phyloP scores from a whole-genome alignment of 1,284 basidiomycete species.

The Trametes pubescens region DNA sequence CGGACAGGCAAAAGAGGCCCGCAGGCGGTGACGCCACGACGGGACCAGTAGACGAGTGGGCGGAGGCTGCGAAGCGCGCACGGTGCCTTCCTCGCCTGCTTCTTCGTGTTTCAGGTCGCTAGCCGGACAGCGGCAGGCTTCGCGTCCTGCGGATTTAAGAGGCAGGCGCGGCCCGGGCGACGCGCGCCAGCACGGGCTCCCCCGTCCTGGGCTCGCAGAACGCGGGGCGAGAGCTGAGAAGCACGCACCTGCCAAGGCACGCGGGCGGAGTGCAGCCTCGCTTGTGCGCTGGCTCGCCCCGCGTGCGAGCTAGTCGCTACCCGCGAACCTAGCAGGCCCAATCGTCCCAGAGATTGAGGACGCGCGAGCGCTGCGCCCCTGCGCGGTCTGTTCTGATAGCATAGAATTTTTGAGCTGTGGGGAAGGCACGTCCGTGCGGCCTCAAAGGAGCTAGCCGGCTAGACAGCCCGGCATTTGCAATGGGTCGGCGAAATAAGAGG shows the following conservation, averaged over 20 bases:
- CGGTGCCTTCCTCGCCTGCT: conserved; percentile 22
- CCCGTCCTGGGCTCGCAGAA: conserved; percentile 12
- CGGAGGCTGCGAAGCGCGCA: conserved; percentile 9
- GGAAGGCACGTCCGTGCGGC: not conserved
- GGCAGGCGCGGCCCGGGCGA: conserved; percentile 25
- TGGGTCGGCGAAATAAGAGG: not conserved
- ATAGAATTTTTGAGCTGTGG: conserved; percentile 10
- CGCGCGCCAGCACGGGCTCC: conserved; percentile 3
- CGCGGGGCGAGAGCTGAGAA: conserved; percentile 24
- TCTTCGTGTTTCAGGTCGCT: conserved; percentile 36
- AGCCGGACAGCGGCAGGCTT: conserved; percentile 36
- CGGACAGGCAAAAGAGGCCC: conserved; percentile 12
- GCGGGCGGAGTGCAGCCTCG: not conserved
- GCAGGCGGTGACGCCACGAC: conserved; percentile 29
- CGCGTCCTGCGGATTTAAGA: conserved; percentile 13
- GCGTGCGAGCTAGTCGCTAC: conserved; percentile 20
- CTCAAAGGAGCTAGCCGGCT: conserved; percentile 15
- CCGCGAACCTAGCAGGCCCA: conserved; percentile 20
- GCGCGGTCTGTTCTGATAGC: conserved; percentile 14
- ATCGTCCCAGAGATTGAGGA: not conserved
- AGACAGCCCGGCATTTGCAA: conserved; percentile 9
- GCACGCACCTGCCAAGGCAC: conserved; percentile 17
- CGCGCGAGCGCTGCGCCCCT: not conserved
- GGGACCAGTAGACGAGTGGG: conserved; percentile 25
- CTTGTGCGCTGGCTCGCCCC: conserved; percentile 11